Evolutionary conservation across 73 alveolate genomes (phyloP), one percentile per base, ranked within the genome.

Genomic region (Stentor coeruleus): DNA sequence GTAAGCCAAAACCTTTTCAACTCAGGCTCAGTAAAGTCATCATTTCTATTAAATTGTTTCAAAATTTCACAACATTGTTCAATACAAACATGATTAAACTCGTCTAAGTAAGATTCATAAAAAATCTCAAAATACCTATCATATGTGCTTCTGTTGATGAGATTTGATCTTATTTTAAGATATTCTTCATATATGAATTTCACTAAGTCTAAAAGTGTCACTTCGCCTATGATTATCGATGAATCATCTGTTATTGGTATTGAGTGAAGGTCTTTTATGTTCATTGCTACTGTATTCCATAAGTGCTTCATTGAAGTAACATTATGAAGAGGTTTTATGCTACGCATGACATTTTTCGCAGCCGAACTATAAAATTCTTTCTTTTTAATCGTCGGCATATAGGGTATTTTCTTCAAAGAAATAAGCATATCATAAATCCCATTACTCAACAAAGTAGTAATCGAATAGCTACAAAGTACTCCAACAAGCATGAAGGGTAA

Each of bases 391-490:
- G 97, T 86, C 33, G 99, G 99, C 31, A 94, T 81, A 86, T 87
- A 94, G 37, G 98, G 98, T 30, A 94, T 91, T 72, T 90, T 91
- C 89, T 94, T 94, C 41, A 92, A 84, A 15, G 92, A 94, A 26
- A 94, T 80, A 59, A 94, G 87, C 57, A 87, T 93, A 85, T 94
- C 99, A 81, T 89, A 94, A 75, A 92, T 92, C 39, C 97, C 90
- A 88, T 85, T 81, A 76, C 91, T 74, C 59, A 92, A 76, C 2
- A 91, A 89, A 77, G 89, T 91, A 41, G 96, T 91, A 58, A 94
- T 87, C 59, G 93, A 90, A 84, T 94, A 92, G 40, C 96, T 88
- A 74, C 86, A 84, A 66, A 94, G 79, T 28, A 94, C 91, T 57
- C 95, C 92, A 31, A 92, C 81, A 37, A 92, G 84, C 75, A 94